Base-by-base conservation (phyloP, 306 rosid genomes). In the Macrotyloma uniflorum region DNA sequence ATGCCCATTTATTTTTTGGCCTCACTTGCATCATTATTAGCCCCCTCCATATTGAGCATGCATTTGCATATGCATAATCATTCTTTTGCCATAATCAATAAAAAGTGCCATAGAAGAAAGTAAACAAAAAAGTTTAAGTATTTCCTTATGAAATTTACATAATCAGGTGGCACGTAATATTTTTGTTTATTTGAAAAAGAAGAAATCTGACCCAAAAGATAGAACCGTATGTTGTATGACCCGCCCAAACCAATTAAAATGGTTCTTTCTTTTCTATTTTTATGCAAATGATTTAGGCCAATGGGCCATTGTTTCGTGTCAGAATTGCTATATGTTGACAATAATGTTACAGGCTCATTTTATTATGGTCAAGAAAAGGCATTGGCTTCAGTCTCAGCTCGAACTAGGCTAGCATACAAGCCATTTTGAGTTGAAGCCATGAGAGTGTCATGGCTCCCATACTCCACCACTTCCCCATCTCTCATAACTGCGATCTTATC, bases 371-470 rank as follows among this genome's bases (percentile, higher is more conserved):
- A 81, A 69, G 91, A 16, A 83, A 89, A 92, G 54, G 91, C 97
- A 77, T 90, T 88, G 79, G 90, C 89, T 84, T 92, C 90, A 3
- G 96, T 86, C 84, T 92, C 93, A 59, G 91, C 89, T 74, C 83
- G 88, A 79, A 88, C 93, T 76, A 91, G 81, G 74, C 75, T 80
- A 54, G 91, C 96, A 84, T 91, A 92, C 71, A 88, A 85, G 22
- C 98, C 95, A 57, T 82, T 85, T 40, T 54, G 87, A 79, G 32
- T 72, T 54, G 90, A 87, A 66, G 86, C 85, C 87, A 88, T 79
- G 35, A 94, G 90, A 66, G 83, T 50, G 16, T 91, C 92, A 83
- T 95, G 98, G 87, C 83, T 84, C 12, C 96, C 98, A 78, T 83
- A 82, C 78, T 92, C 97, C 14, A 90, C 75, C 58, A 95, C 87